Conservation (phyloP, 129 eudicot species). For the Tagetes patula region DNA sequence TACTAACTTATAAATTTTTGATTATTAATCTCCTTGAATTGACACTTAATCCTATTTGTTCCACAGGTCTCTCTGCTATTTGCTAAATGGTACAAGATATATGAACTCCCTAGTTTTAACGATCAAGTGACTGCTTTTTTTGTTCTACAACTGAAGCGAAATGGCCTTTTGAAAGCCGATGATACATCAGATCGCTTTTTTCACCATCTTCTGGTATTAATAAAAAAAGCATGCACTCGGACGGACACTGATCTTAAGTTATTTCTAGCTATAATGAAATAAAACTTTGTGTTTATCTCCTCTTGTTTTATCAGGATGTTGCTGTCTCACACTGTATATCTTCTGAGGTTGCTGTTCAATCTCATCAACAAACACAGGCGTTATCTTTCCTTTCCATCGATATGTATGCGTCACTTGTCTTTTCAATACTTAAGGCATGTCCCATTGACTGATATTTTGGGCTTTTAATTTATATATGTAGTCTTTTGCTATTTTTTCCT, state of each 20-base stretch:
- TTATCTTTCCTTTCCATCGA: conserved; percentile 92
- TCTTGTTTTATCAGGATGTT: conserved; percentile 53
- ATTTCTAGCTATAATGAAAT: background rate
- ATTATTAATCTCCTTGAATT: background rate
- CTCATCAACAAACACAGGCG: conserved; percentile 74
- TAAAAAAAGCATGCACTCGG: background rate
- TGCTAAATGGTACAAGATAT: conserved; percentile 78
- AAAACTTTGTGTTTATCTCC: conserved; percentile 16
- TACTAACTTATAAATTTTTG: background rate
- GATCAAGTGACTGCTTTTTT: conserved; percentile 66
- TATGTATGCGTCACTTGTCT: conserved; percentile 77
- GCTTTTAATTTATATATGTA: background rate
- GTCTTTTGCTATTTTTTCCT: background rate
- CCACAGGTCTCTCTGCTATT: conserved; percentile 68
- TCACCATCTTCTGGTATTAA: conserved; percentile 62
- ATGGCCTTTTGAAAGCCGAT: conserved; percentile 81
- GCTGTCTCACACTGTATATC: conserved; percentile 81
- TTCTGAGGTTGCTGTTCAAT: conserved; percentile 58
- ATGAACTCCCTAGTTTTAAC: conserved; percentile 78
- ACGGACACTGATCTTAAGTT: background rate
- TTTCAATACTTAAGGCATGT: conserved; percentile 83
- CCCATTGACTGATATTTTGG: background rate
- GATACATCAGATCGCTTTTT: conserved; percentile 78
- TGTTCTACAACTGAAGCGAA: conserved; percentile 68
- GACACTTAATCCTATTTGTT: background rate